Conservation (phyloP, 163 green algal genomes). For the Chlorella variabilis region DNA sequence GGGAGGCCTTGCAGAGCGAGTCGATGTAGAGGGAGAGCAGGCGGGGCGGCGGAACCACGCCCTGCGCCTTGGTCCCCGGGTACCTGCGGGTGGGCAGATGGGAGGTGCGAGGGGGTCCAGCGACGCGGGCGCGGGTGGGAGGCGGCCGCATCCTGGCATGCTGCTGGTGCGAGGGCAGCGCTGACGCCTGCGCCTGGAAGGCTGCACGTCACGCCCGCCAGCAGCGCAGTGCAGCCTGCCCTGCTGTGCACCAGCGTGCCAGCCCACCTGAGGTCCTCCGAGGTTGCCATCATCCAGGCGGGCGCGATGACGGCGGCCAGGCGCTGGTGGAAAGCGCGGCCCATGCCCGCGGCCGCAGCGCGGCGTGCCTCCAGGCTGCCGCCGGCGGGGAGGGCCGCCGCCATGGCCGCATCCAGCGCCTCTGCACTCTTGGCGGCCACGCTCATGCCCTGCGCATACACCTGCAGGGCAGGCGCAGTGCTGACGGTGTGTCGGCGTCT, state of each 20-base stretch:
- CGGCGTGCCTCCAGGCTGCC: neutral
- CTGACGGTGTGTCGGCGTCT: no score
- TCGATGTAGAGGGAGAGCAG: neutral
- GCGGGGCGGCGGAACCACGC: neutral
- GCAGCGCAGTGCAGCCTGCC: neutral
- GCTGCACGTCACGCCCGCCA: no score
- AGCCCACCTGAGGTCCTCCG: conserved; percentile 1
- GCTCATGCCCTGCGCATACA: conserved; percentile 10
- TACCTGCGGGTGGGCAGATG: no score
- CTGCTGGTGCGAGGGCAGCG: fast-evolving
- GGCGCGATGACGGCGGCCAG: neutral
- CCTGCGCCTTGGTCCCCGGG: conserved; percentile 1
- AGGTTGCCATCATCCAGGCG: conserved; percentile 15
- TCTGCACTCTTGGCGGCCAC: conserved; percentile 7
- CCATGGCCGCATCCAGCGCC: neutral
- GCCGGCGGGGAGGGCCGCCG: neutral
- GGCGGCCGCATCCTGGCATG: neutral
- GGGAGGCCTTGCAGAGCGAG: conserved; percentile 12
- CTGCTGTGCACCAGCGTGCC: neutral
- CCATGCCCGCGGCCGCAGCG: neutral
- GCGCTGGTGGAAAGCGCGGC: conserved; percentile 3
- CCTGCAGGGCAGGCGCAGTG: neutral
- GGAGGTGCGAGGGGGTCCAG: no score
- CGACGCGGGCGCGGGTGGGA: no score
- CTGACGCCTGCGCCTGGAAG: no score